Evolutionary conservation across 257 asterid genomes (phyloP).

Genomic region (Plantago elongata): DNA sequence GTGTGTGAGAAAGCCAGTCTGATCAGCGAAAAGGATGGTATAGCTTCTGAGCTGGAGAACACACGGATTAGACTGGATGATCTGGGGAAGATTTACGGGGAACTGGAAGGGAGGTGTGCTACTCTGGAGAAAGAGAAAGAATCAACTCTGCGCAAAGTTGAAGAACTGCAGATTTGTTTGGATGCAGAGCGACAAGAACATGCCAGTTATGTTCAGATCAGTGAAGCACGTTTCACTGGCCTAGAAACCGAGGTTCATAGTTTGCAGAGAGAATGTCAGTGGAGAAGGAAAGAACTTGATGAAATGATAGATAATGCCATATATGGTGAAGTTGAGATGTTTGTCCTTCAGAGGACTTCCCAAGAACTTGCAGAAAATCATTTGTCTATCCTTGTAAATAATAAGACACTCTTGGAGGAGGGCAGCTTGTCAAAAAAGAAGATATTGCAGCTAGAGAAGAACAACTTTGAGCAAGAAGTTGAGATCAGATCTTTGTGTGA

Average conservation of each 20-base stretch:
- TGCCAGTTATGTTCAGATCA: conserved; percentile 35
- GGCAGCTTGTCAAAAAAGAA: conserved; percentile 39
- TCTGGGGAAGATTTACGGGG: conserved; percentile 49
- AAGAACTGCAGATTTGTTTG: conserved; percentile 55
- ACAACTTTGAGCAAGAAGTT: conserved; percentile 36
- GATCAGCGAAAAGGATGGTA: conserved; percentile 46
- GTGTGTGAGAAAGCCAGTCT: conserved; percentile 65
- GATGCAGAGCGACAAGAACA: conserved; percentile 59
- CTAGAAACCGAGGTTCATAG: conserved; percentile 42
- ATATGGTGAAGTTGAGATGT: conserved; percentile 55
- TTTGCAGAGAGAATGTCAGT: conserved; percentile 47
- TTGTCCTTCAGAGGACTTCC: conserved; percentile 45
- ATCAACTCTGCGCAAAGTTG: conserved; percentile 43
- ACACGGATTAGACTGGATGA: conserved; percentile 44
- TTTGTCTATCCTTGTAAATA: conserved; percentile 32
- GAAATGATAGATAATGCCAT: conserved; percentile 47
- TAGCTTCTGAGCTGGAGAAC: conserved; percentile 53
- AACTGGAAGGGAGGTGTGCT: conserved; percentile 51
- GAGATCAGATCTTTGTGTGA: conserved; percentile 51
- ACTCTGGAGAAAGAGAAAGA: conserved; percentile 68
- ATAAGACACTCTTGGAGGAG: conserved; percentile 46
- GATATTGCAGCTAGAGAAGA: conserved; percentile 45
- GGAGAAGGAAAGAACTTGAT: conserved; percentile 55
- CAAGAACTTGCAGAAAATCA: conserved; percentile 53
- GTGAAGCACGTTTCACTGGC: conserved; percentile 33